Percentiles rank a stretch among this genome's conserved stretches.
phyloP scores from a whole-genome alignment of 805 yeast species.

The Saturnispora gosingensis region DNA sequence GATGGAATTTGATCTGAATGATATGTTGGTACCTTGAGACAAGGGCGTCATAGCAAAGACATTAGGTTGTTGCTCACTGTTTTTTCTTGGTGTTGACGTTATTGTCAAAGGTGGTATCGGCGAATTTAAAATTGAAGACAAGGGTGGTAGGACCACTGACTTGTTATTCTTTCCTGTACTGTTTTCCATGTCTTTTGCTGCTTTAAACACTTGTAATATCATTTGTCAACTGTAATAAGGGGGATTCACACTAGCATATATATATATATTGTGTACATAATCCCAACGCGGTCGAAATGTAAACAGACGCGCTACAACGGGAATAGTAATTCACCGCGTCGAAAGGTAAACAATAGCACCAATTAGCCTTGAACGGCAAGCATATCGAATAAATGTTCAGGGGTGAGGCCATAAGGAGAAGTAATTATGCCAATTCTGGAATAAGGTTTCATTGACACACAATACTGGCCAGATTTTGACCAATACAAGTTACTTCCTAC shows the following conservation, averaged over 20 bases:
- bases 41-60: background rate
- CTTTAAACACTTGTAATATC: background rate
- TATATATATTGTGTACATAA: background rate
- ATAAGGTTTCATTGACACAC: background rate
- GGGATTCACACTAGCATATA: background rate
- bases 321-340: slow-evolving; percentile 2
- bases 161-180: background rate
- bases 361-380: background rate
- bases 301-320: slow-evolving; percentile 4
- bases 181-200: background rate
- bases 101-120: slow-evolving; percentile 5
- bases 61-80: background rate
- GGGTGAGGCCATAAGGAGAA: background rate
- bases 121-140: slow-evolving; percentile 5
- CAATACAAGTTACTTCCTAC: background rate
- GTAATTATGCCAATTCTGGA: background rate
- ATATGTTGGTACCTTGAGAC: background rate
- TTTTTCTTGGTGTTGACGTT: slow-evolving; percentile 5
- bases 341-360: background rate
- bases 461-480: background rate
- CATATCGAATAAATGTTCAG: background rate
- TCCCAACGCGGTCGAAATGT: slow-evolving; percentile 3
- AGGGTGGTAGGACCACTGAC: slow-evolving; percentile 6
- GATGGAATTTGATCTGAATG: background rate
- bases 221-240: background rate